Base-by-base conservation (phyloP, 768 basidiomycete species). In the Panaeolus cyanescens region DNA sequence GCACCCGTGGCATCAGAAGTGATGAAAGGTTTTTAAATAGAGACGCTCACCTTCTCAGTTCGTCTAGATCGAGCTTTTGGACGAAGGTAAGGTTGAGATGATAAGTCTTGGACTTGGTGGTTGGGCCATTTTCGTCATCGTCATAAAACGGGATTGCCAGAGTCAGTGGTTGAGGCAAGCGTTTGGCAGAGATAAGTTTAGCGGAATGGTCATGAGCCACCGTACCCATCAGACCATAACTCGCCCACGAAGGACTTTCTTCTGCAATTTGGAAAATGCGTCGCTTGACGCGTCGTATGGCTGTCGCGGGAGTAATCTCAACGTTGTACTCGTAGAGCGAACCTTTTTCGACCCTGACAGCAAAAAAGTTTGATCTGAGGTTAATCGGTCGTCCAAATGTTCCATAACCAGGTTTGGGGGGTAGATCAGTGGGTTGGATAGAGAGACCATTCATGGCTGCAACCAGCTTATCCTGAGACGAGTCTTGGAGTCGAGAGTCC, bases 321-420 rank as follows among this genome's bases (percentile, higher is more conserved):
- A 90, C 81, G 59, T 82, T 79, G 67, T 91, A 92, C 60, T 92
- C 90, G 68, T 78, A 86, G 10, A 87, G 66, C 2, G 79, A 73
- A 0, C 77, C 77, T 0, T 75, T 78, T 33, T 80, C 79, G 10
- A 85, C 70, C 42, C 76, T 77, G 31, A 91, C 76, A 0, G 88
- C 80, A 71, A 90, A 90, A 75, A 85, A 90, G 66, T 91, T 92
- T 40, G 88, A 79, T 5, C 90, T 80, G 15, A 91, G 70, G 45
- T 76, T 82, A 65, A 86, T 78, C 7, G 71, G 40, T 31, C 63
- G 76, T 7, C 88, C 88, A 0, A 63, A 64, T 0, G 76, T 84
- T 0, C 89, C 88, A 64, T 81, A 89, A 15, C 79, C 84, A 6
- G 86, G 85, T 20, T 88, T 81, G 8, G 85, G 63, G 12, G 88